Evolutionary conservation across 306 rosid species (phyloP).

Genomic region (Vigna radiata): DNA sequence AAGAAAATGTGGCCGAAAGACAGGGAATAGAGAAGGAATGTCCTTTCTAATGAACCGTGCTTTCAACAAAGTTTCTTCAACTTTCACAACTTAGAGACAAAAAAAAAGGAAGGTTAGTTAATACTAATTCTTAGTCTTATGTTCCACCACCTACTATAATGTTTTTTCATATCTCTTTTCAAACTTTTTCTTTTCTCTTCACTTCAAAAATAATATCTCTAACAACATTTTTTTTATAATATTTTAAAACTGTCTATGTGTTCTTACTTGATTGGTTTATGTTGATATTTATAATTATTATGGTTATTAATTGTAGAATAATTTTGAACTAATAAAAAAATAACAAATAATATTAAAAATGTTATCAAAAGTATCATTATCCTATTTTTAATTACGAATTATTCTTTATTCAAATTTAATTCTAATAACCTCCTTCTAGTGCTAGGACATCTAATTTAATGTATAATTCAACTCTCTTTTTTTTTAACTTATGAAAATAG

Average conservation of each 20-base stretch:
- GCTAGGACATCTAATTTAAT: background rate
- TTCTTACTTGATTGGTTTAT: no score
- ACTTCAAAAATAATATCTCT: background rate
- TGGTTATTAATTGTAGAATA: background rate
- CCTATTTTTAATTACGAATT: background rate
- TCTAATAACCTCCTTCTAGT: background rate
- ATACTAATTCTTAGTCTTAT: background rate
- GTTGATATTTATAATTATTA: no score
- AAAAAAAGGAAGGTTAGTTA: constrained; percentile 24
- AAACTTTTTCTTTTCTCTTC: background rate
- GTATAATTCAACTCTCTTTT: background rate
- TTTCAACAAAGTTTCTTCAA: constrained; percentile 24
- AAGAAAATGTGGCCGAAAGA: constrained; percentile 55
- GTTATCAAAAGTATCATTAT: no score
- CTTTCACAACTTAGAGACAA: constrained; percentile 13
- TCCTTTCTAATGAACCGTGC: constrained; percentile 20
- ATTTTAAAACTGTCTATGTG: no score
- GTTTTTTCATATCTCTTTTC: background rate
- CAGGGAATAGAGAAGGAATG: constrained; percentile 47
- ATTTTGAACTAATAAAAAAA: no score
- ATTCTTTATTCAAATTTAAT: background rate
- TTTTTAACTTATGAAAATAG: background rate
- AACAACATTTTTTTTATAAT: no score
- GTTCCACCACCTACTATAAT: background rate
- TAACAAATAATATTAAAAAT: no score